Base-by-base conservation (phyloP, 441 rosid species). In the Bruguiera hainesii region DNA sequence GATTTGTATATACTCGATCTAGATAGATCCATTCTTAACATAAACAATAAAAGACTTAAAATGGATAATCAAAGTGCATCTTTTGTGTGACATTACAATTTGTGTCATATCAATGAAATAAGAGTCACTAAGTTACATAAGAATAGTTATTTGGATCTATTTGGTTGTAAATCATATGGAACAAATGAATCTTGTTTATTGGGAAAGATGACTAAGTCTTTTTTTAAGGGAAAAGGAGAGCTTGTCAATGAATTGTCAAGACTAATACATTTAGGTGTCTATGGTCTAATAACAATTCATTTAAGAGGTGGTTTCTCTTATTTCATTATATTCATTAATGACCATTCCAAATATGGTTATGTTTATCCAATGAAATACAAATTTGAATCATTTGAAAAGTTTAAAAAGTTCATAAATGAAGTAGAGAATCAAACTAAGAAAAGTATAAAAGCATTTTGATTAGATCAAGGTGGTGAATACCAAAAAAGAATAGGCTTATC, bases 311-410 rank as follows among this genome's bases (percentile, higher is more conserved):
- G 49, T n/a, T 61, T 50, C 21, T 0, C 4, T 10, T 56, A 37
- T 37, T 66, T 66, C 46, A 66, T 55, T 13, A 66, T 21, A 11
- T 56, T 66, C 21, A 66, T 16, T 0, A 23, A 66, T 66, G 69
- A 53, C 13, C 37, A 56, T 35, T 66, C 61, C 11, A n/a, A 15
- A 15, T 66, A 66, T 37, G 35, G 19, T 0, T 39, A 65, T 37
- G 31, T 65, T 0, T 35, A 55, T 33, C 10, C 21, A 49, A n/a
- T 65, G 33, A 55, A 19, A 56, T 10, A 28, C 6, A 65, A 65
- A 16, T 19, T 5, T 35, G 7, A 66, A 53, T 56, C 53, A 19
- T 56, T 55, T 66, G 35, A 66, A 25, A 66, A 23, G 57, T 55
- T 66, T 31, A 66, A 53, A 37, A 39, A 66, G 25, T 56, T 53